Evolutionary conservation across 2,329 filamentous ascomycete species (phyloP).

Genomic region (Phoma sp.): DNA sequence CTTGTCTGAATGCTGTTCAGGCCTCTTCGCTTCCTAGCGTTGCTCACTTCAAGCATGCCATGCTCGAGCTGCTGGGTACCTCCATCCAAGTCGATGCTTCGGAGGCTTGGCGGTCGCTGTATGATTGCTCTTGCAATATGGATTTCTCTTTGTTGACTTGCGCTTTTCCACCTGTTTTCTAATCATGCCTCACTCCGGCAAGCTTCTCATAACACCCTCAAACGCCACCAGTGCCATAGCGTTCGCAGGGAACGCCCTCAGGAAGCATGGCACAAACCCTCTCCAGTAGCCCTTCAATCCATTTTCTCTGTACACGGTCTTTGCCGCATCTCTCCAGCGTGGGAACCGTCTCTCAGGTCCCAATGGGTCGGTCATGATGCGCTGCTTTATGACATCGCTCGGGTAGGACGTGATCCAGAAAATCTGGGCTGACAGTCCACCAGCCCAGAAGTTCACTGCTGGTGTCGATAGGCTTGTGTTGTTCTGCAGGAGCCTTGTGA

Average conservation of each 20-base stretch:
- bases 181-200: slow-evolving; percentile 35
- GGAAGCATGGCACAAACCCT: slow-evolving; percentile 90
- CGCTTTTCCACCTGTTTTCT: background rate
- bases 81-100: background rate
- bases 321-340: slow-evolving; percentile 81
- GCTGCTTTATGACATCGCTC: slow-evolving; percentile 91
- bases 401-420: slow-evolving; percentile 96
- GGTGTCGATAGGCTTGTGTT: slow-evolving; percentile 76
- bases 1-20: background rate
- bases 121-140: background rate
- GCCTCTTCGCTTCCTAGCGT: background rate
- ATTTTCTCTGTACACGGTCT: slow-evolving; percentile 74
- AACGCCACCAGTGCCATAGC: slow-evolving; percentile 92
- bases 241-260: slow-evolving; percentile 94
- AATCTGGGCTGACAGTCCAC: slow-evolving; percentile 87
- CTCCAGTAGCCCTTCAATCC: slow-evolving; percentile 86
- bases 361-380: slow-evolving; percentile 94
- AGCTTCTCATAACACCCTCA: slow-evolving; percentile 81
- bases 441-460: slow-evolving; percentile 95
- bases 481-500: slow-evolving; percentile 71
- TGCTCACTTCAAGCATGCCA: background rate
- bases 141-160: background rate
- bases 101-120: slow-evolving; percentile 4
- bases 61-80: background rate
- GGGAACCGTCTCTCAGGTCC: slow-evolving; percentile 69